phyloP scores from a whole-genome alignment of 257 asterid species.

The Misopates orontium region DNA sequence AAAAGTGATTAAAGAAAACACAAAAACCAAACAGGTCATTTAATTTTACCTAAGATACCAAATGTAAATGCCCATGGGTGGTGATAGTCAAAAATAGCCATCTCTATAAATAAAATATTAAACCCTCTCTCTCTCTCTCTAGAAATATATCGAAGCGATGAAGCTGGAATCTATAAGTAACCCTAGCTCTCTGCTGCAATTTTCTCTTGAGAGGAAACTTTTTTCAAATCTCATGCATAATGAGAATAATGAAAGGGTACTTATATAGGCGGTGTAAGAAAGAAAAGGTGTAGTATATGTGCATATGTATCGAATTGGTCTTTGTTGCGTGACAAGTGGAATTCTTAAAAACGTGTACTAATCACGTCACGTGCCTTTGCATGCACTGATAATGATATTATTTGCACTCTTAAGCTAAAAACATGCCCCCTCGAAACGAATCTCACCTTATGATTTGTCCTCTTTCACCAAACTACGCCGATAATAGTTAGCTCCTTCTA shows the following conservation, averaged over 20 bases:
- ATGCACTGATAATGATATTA: too few species aligned
- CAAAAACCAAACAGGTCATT: too few species aligned
- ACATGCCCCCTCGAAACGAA: too few species aligned
- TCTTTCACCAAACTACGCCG: too few species aligned
- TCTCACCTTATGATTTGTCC: too few species aligned
- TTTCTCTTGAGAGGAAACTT: too few species aligned
- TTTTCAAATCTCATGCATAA: too few species aligned
- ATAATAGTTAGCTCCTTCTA: too few species aligned
- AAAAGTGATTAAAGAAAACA: not conserved
- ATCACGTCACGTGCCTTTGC: conserved; percentile 60
- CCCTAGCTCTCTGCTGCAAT: too few species aligned
- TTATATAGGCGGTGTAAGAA: conserved; percentile 23
- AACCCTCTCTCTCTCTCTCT: not conserved
- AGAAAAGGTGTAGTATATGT: not conserved
- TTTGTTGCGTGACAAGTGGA: conserved; percentile 50
- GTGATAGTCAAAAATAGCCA: conserved; percentile 43
- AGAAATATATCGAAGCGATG: not conserved
- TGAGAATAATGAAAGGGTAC: conserved; percentile 4
- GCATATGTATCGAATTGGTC: conserved; percentile 31
- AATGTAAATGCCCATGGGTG: conserved; percentile 48
- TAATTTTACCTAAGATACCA: conserved; percentile 47
- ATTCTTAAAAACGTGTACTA: too few species aligned
- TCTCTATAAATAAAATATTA: not conserved
- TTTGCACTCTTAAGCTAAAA: too few species aligned
- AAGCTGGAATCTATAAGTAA: too few species aligned